Conservation (phyloP, 768 basidiomycete genomes). For the Kwoniella botswanensis region DNA sequence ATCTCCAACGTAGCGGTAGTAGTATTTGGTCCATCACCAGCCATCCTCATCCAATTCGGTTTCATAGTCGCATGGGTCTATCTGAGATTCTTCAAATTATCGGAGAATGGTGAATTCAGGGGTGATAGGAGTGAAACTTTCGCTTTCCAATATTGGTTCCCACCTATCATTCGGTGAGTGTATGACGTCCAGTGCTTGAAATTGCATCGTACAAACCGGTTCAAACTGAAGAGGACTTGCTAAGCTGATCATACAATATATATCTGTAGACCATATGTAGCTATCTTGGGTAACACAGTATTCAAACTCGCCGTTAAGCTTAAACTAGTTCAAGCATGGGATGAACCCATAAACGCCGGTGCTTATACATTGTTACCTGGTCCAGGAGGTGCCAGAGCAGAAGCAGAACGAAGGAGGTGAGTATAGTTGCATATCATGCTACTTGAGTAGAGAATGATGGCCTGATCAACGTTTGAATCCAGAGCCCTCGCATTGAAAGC, state of each 20-base stretch:
- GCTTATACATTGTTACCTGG: conserved; percentile 68
- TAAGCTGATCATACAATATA: conserved; percentile 5
- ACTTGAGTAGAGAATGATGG: not conserved
- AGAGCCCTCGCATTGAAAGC: conserved; percentile 97
- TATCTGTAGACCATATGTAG: conserved; percentile 74
- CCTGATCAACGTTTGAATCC: conserved; percentile 8
- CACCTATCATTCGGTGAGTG: conserved; percentile 87
- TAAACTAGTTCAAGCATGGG: conserved; percentile 73
- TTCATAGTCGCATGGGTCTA: conserved; percentile 97
- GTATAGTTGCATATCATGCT: conserved; percentile 32
- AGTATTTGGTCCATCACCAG: conserved; percentile 51
- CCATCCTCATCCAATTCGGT: conserved; percentile 83
- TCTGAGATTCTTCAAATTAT: conserved; percentile 95
- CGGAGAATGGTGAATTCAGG: conserved; percentile 67
- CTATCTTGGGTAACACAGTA: conserved; percentile 69
- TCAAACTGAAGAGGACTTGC: not conserved
- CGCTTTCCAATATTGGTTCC: conserved; percentile 93
- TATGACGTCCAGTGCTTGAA: too few relatives aligned
- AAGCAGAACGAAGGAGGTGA: conserved; percentile 92
- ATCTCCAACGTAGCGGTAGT: conserved; percentile 72
- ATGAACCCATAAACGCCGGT: conserved; percentile 53
- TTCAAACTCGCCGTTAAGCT: conserved; percentile 68
- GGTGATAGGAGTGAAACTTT: conserved; percentile 98
- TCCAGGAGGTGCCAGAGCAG: conserved; percentile 88
- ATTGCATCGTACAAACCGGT: not conserved